Evolutionary conservation across 2,329 filamentous ascomycete genomes (phyloP), one percentile per base, ranked within the genome.

Genomic region (Clonostachys byssicola): DNA sequence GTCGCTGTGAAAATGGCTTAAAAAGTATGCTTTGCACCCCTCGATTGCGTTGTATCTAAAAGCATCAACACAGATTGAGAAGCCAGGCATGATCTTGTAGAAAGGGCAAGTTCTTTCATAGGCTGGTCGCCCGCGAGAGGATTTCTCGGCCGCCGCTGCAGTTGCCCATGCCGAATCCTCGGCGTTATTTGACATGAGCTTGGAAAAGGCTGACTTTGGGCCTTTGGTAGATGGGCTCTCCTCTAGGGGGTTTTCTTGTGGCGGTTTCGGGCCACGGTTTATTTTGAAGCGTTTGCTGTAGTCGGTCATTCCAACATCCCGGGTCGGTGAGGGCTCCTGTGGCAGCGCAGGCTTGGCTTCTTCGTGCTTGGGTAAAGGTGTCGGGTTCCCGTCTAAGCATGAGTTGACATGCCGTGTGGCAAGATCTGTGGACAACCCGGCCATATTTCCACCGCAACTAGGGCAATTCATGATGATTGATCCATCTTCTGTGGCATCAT

Each of bases 1-100:
- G 62, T 99, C 94, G 59, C 91, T 96, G 66, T 99, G 94, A 56
- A 97, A 99, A 62, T 99, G 94, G 57, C 92, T 96, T 12, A 99
- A 77, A 56, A 99, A 99, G 62, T 99, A 99, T 2, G 92, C 94
- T 46, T 88, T 86, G 63, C 92, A 96, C 1, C 90, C 92, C 60
- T 95, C 80, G 1, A 99, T 89, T 5, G 92, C 90, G 3, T 94
- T 94, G 60, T 97, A 99, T 17, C 92, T 84, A 60, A 99, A 96
- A 0, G 94, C 94, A 65, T 99, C 94, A 1, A 99, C 94, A 49
- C 90, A 95, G 46, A 97, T 95, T 53, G 80, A 89, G 58, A 96
- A 87, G 0, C 90, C 91, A 1, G 92, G 92, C 70, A 99, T 85
- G 53, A 97, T 96, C 66, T 99, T 99, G 73, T 99, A 99, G 59